A percentile compares a stretch with the other conserved stretches of the same genome.
phyloP scores from a whole-genome alignment of 2,329 filamentous ascomycete genomes.

The Ramularia endophylla region DNA sequence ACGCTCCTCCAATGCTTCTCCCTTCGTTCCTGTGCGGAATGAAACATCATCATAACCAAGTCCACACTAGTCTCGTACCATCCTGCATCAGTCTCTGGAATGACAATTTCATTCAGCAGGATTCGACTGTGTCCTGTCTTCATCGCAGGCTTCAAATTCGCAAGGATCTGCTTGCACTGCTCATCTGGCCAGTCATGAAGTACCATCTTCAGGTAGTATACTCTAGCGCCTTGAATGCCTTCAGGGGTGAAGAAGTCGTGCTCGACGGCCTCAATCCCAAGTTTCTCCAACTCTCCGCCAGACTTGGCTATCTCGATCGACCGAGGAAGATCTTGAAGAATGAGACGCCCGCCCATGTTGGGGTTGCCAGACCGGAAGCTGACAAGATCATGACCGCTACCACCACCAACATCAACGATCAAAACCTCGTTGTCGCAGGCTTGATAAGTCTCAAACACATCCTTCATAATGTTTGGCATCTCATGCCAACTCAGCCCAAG shows the following conservation, averaged over 20 bases:
- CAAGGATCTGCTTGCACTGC: constrained; percentile 14
- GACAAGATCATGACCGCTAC: not conserved
- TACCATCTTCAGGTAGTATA: constrained; percentile 1
- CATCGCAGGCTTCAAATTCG: constrained; percentile 14
- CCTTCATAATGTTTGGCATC: no score
- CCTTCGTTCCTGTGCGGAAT: no score
- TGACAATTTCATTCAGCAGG: constrained; percentile 21
- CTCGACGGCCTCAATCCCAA: no score
- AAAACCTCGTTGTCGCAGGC: no score
- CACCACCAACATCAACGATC: constrained; percentile 1
- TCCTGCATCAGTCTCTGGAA: no score
- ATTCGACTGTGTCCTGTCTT: constrained; percentile 16
- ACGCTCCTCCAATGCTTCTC: no score
- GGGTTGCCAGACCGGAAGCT: not conserved
- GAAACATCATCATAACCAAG: no score
- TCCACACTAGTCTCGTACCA: no score
- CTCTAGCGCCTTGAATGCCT: not conserved
- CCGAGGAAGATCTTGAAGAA: not conserved
- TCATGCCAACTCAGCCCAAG: no score
- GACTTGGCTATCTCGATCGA: not conserved
- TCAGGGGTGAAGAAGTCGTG: constrained; percentile 1
- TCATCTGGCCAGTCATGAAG: constrained; percentile 20
- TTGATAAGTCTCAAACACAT: no score
- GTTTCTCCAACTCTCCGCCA: no score
- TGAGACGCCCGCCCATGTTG: not conserved